Evolutionary conservation across 1,284 basidiomycete species (phyloP).

Genomic region (Ustilago esculenta): DNA sequence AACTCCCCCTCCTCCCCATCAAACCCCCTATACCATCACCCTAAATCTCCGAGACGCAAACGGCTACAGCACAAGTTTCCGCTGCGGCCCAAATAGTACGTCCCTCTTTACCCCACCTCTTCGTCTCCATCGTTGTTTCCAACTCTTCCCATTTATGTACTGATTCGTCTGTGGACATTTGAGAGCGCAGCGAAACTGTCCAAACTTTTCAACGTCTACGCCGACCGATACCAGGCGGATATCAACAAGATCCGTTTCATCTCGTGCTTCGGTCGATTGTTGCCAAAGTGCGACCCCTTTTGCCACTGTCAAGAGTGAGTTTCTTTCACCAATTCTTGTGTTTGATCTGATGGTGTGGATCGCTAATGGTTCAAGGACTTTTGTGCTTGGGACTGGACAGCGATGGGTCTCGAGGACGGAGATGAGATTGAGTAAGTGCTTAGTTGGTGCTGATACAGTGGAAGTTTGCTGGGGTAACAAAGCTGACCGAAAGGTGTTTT

Average conservation of each 20-base stretch:
- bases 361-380: too few relatives aligned
- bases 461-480: too few relatives aligned
- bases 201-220: conserved; percentile 13
- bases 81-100: conserved; percentile 14
- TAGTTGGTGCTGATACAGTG: too few relatives aligned
- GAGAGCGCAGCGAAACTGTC: conserved; percentile 9
- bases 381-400: neutral
- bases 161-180: too few relatives aligned
- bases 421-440: conserved; percentile 36
- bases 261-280: neutral
- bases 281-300: conserved; percentile 3
- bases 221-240: neutral
- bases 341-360: too few relatives aligned
- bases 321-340: neutral
- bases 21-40: neutral
- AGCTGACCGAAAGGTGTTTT: too few relatives aligned
- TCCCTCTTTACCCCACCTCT: neutral
- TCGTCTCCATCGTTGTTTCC: too few relatives aligned
- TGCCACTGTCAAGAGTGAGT: conserved; percentile 4
- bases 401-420: conserved; percentile 9
- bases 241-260: conserved; percentile 18
- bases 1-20: neutral
- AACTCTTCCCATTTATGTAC: too few relatives aligned
- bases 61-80: conserved; percentile 9
- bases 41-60: conserved; percentile 17